Evolutionary conservation across 129 eudicot genomes (phyloP).

Genomic region (Flaveria brownii): DNA sequence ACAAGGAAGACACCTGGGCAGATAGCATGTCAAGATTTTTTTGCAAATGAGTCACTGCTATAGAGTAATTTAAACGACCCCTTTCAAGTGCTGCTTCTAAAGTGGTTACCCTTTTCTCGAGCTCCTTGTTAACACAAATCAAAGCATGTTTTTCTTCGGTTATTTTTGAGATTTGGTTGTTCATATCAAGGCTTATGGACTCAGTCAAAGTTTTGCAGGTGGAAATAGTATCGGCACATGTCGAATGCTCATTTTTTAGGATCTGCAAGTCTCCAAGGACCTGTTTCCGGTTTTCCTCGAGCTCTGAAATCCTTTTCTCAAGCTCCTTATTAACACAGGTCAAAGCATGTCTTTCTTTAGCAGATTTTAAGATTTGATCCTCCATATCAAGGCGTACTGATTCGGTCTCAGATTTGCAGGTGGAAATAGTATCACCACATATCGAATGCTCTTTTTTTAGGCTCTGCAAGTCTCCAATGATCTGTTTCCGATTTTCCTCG

Average conservation of each 20-base stretch:
- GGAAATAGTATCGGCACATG: slow-evolving; percentile 58
- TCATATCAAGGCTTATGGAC: slow-evolving; percentile 53
- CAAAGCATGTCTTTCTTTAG: slow-evolving; percentile 56
- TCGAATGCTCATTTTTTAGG: slow-evolving; percentile 68
- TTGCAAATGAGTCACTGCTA: slow-evolving; percentile 84
- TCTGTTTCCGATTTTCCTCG: slow-evolving; percentile 81
- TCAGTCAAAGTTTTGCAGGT: slow-evolving; percentile 59
- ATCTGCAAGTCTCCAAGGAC: slow-evolving; percentile 68
- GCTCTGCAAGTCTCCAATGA: slow-evolving; percentile 71
- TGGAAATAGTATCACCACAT: slow-evolving; percentile 59
- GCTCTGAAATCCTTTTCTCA: slow-evolving; percentile 63
- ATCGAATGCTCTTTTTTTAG: slow-evolving; percentile 73
- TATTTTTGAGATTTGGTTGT: slow-evolving; percentile 44
- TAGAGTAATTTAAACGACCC: slow-evolving; percentile 80
- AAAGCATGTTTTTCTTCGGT: slow-evolving; percentile 57
- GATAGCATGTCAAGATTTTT: slow-evolving; percentile 85
- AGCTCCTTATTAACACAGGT: slow-evolving; percentile 65
- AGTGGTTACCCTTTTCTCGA: slow-evolving; percentile 62
- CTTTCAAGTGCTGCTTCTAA: slow-evolving; percentile 80
- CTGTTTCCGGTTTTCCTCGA: slow-evolving; percentile 74
- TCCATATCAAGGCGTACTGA: slow-evolving; percentile 54
- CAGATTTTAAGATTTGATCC: slow-evolving; percentile 44
- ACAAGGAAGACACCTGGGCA: slow-evolving; percentile 81
- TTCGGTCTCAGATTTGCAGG: slow-evolving; percentile 61
- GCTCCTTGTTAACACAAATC: slow-evolving; percentile 61